A percentile compares a stretch with the other conserved stretches of the same genome.
These are phyloP conservation scores for Funneliformis geosporum DNA, from an alignment of 192 early-diverging fungal genomes.

Conservation along the genomic window DNA sequence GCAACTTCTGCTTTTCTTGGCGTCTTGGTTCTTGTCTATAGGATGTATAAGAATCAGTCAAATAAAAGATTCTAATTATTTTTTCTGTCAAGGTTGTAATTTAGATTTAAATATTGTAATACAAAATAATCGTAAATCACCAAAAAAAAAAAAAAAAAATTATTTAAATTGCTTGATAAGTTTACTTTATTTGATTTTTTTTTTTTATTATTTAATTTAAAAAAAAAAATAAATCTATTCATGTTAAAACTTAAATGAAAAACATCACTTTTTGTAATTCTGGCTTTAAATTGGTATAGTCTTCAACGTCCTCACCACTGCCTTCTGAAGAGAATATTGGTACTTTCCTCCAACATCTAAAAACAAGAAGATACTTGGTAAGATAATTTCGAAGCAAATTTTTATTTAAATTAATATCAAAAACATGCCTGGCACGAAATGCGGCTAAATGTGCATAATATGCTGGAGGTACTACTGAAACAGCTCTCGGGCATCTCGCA, in stretches of 20 bases:
- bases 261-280: conserved; percentile 4
- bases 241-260: not conserved
- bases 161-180: not conserved
- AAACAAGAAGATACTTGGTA: not conserved
- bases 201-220: too few relatives aligned
- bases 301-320: not conserved
- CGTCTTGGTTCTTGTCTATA: conserved; percentile 17
- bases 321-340: not conserved
- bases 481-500: conserved; percentile 79
- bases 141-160: not conserved
- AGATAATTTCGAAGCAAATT: too few relatives aligned
- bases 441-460: conserved; percentile 45
- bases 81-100: not conserved
- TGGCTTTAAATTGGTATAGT: not conserved
- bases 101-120: not conserved
- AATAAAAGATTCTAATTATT: conserved; percentile 30
- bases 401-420: too few relatives aligned
- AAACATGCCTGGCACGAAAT: too few relatives aligned
- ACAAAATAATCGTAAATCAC: not conserved
- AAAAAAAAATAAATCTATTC: too few relatives aligned
- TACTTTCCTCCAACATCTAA: not conserved
- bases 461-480: conserved; percentile 61
- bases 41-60: conserved; percentile 29
- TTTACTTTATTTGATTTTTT: not conserved
- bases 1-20: conserved; percentile 9